phyloP scores from a whole-genome alignment of 202 grass and related monocot genomes.

The Eragrostis tef region DNA sequence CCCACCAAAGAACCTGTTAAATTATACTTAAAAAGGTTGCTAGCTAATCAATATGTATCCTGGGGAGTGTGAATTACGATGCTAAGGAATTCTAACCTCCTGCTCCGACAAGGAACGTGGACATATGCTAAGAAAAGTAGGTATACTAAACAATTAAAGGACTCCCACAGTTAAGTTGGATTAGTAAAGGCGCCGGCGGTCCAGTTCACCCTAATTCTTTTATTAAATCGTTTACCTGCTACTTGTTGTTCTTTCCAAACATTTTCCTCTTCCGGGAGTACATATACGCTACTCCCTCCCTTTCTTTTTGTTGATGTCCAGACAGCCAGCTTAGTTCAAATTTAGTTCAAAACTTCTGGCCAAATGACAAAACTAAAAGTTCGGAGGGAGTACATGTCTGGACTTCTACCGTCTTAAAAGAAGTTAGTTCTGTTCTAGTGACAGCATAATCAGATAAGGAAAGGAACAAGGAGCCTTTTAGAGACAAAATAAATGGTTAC shows the following conservation, averaged over 20 bases:
- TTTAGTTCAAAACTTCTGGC: too few relatives aligned
- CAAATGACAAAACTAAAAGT: too few relatives aligned
- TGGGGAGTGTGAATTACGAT: neutral
- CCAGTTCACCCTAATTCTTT: neutral
- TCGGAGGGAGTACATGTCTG: too few relatives aligned
- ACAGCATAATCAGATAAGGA: neutral
- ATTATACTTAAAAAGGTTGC: neutral
- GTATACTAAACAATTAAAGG: conserved; percentile 26
- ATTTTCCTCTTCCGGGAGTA: too few relatives aligned
- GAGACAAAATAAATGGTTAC: too few relatives aligned
- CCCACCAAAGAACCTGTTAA: conserved; percentile 12
- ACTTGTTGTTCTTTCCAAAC: neutral
- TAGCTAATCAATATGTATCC: neutral
- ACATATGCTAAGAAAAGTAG: neutral
- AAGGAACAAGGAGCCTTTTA: neutral
- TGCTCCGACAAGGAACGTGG: neutral
- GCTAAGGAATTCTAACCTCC: neutral
- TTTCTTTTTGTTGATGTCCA: too few relatives aligned
- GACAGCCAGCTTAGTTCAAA: too few relatives aligned
- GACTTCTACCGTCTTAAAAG: neutral
- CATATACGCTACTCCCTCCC: too few relatives aligned
- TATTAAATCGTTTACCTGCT: neutral
- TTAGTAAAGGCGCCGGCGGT: neutral
- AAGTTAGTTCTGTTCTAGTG: too few relatives aligned
- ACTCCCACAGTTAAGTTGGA: neutral